Conservation (phyloP, 192 early-diverging fungal species). For the Gonapodya sp. region DNA sequence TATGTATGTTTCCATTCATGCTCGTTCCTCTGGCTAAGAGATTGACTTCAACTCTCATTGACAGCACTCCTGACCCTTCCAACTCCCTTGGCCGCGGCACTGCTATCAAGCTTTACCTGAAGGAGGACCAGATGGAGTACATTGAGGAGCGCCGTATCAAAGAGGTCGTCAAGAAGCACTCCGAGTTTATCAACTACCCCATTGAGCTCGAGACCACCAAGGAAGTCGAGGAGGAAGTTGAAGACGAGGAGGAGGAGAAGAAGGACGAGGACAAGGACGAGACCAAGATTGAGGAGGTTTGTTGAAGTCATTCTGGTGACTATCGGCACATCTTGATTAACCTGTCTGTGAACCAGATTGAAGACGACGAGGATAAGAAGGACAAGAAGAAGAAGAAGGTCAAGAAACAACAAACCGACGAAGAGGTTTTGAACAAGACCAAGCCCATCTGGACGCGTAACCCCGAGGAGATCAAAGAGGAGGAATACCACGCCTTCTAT, state of each 20-base stretch:
- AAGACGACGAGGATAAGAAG: conserved; percentile 30
- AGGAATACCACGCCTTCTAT: conserved; percentile 98
- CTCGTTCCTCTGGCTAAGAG: conserved; percentile 5
- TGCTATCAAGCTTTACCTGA: conserved; percentile 91
- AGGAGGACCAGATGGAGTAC: conserved; percentile 98
- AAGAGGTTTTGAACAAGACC: conserved; percentile 81
- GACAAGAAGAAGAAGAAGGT: conserved; percentile 46
- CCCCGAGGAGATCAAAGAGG: conserved; percentile 91
- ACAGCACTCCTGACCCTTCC: conserved; percentile 68
- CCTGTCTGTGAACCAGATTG: no score
- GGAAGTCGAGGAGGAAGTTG: conserved; percentile 97
- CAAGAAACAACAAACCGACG: conserved; percentile 79
- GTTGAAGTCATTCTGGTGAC: no score
- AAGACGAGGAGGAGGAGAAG: conserved; percentile 76
- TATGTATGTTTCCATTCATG: conserved; percentile 31
- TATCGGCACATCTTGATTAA: no score
- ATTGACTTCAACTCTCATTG: background rate
- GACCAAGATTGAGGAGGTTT: conserved; percentile 66
- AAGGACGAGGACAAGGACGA: conserved; percentile 53
- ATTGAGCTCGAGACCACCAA: conserved; percentile 94
- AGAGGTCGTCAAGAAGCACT: conserved; percentile 99
- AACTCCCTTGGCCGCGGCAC: conserved; percentile 93
- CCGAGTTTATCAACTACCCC: conserved; percentile 98
- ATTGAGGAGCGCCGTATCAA: conserved; percentile 98
- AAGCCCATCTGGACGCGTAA: conserved; percentile 99